Evolutionary conservation across 805 yeast genomes (phyloP), one percentile per base, ranked within the genome.

Genomic region (Tetrapisispora arboricola): DNA sequence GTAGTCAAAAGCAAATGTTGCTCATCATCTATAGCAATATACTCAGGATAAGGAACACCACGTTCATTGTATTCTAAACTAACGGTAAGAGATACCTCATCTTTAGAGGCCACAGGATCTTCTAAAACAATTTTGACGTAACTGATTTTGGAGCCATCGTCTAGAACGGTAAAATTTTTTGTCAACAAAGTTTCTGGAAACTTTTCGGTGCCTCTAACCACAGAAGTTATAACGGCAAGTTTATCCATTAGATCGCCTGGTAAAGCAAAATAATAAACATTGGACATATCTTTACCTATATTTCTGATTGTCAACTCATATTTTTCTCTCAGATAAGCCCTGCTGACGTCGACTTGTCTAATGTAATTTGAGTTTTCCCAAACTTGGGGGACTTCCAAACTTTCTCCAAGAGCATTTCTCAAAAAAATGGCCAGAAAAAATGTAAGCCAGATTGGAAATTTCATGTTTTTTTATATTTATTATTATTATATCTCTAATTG

Each of bases 31-130:
- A 88, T 69, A 15, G 63, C 67, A 32, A 82, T 75, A 45, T 68
- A 63, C 39, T 68, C 71, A 1, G 97, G 96, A 39, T 72, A 58
- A 32, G 96, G 85, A 39, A 50, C 45, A 36, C 79, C 52, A 27
- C 64, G 57, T 43, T 70, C 66, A 25, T 74, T 67, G 42, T 72
- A 64, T 2, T 75, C 72, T 45, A 69, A 61, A 25, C 74, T 67
- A 15, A 80, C 62, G 29, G 64, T 61, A 34, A 90, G 53, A 28
- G 69, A 65, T 35, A 69, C 58, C 25, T 63, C 61, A 19, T 77
- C 70, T 27, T 76, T 75, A 21, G 94, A 84, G 9, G 80, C 72
- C 41, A 88, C 64, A 30, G 92, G 83, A 34, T 67, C 66, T 11
- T 84, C 83, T 38, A 87, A 64, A 27, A 54, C 58, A 24, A 85